Conservation (phyloP, 2,329 filamentous ascomycete genomes). For the Fusarium floridanum region DNA sequence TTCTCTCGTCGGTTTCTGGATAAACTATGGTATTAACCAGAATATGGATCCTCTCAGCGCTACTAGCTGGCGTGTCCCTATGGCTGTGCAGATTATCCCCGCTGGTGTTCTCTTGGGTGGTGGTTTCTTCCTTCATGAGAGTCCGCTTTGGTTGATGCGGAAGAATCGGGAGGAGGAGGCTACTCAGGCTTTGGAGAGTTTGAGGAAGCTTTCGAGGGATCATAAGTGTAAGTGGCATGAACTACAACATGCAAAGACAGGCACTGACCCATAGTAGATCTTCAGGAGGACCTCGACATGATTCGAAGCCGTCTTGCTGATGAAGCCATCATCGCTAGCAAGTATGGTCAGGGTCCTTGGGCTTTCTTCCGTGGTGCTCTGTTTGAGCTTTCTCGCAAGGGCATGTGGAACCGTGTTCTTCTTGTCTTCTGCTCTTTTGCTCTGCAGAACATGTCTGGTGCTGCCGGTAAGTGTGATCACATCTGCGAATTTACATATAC, state of each 20-base stretch:
- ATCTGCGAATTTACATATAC: rapidly evolving
- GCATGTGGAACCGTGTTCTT: constrained; percentile 56
- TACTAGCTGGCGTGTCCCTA: constrained; percentile 62
- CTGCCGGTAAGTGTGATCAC: constrained; percentile 46
- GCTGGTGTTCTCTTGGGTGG: constrained; percentile 58
- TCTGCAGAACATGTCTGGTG: constrained; percentile 57
- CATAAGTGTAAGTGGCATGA: constrained; percentile 46
- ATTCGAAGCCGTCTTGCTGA: constrained; percentile 55
- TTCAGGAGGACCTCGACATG: constrained; percentile 63
- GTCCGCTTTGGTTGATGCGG: constrained; percentile 56
- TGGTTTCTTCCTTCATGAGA: constrained; percentile 60
- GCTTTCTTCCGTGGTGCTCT: constrained; percentile 53
- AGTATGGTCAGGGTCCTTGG: constrained; percentile 50
- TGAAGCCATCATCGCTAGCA: constrained; percentile 49
- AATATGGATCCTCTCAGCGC: constrained; percentile 51
- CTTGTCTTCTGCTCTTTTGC: constrained; percentile 55
- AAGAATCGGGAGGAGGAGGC: constrained; percentile 51
- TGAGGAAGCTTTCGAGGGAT: constrained; percentile 60
- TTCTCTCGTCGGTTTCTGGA: constrained; percentile 64
- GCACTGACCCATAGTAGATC: constrained; percentile 44
- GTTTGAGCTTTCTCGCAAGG: constrained; percentile 52
- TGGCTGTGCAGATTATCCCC: constrained; percentile 62
- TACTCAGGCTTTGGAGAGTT: constrained; percentile 48
- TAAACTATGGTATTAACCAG: constrained; percentile 59
- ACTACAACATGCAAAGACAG: background rate